A percentile compares a stretch with the other conserved stretches of the same genome.
Evolutionary conservation across 306 rosid genomes (phyloP).

Genomic region (Clitoria ternatea): DNA sequence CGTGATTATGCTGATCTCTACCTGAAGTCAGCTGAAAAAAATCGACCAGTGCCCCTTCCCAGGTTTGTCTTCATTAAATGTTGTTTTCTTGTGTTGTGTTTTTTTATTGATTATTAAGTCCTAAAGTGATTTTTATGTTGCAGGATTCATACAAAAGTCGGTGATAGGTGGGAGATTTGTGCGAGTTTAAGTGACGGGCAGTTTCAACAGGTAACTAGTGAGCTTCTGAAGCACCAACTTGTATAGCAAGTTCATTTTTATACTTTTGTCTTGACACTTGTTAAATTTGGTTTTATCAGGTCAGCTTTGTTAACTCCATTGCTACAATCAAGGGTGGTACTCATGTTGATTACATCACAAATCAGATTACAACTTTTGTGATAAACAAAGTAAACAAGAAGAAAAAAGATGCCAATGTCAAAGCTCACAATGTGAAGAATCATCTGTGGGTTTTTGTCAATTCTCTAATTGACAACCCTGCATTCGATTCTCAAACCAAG

Average conservation of each 20-base stretch:
- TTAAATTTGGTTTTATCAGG: constrained; percentile 43
- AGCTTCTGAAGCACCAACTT: not conserved
- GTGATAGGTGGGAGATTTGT: constrained; percentile 91
- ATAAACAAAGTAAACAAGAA: constrained; percentile 83
- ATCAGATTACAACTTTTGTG: constrained; percentile 70
- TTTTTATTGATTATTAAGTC: not conserved
- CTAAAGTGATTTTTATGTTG: constrained; percentile 3
- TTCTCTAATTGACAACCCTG: constrained; percentile 91
- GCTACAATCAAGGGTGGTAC: constrained; percentile 96
- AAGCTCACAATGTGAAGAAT: constrained; percentile 88
- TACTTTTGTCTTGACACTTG: not conserved
- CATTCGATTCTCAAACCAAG: constrained; percentile 96
- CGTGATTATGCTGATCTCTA: constrained; percentile 82
- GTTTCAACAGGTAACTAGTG: constrained; percentile 75
- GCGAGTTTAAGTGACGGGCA: constrained; percentile 90
- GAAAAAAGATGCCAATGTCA: constrained; percentile 88
- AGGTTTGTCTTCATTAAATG: constrained; percentile 40
- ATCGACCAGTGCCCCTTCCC: constrained; percentile 45
- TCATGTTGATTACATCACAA: constrained; percentile 80
- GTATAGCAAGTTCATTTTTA: not conserved
- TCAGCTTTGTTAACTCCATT: constrained; percentile 84
- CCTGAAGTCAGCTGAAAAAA: constrained; percentile 57
- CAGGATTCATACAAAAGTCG: constrained; percentile 65
- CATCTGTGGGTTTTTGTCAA: constrained; percentile 95
- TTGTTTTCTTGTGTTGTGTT: not conserved